Percentiles rank a stretch among this genome's conserved stretches.
Evolutionary conservation across 805 yeast genomes (phyloP).

Genomic region (Candida patagonica): DNA sequence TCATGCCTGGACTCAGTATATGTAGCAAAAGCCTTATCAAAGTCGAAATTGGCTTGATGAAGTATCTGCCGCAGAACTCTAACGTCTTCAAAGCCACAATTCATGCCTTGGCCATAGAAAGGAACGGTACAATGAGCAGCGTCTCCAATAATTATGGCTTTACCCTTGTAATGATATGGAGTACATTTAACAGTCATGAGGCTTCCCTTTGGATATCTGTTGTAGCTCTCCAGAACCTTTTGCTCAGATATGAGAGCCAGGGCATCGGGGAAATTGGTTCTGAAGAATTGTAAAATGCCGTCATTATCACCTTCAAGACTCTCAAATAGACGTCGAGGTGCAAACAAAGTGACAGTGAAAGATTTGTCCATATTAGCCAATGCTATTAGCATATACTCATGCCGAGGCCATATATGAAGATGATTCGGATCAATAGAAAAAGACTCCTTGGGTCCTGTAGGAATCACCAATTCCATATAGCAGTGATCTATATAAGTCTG

Average conservation of each 20-base stretch:
- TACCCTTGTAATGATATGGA: slow-evolving; percentile 59
- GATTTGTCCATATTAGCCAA: slow-evolving; percentile 78
- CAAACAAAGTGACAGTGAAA: slow-evolving; percentile 83
- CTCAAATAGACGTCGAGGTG: slow-evolving; percentile 63
- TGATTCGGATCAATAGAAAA: slow-evolving; percentile 62
- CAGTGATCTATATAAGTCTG: slow-evolving; percentile 80
- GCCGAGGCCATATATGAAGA: slow-evolving; percentile 89
- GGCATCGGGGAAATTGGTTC: slow-evolving; percentile 64
- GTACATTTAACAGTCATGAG: slow-evolving; percentile 60
- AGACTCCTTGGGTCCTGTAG: slow-evolving; percentile 36
- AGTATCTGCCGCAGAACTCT: slow-evolving; percentile 47
- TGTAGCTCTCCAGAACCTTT: slow-evolving; percentile 40
- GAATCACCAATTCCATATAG: slow-evolving; percentile 72
- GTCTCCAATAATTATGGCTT: slow-evolving; percentile 71
- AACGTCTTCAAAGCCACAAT: slow-evolving; percentile 91
- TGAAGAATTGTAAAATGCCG: slow-evolving; percentile 46
- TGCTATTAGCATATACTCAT: slow-evolving; percentile 80
- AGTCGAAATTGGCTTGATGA: slow-evolving; percentile 31
- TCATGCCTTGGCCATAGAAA: slow-evolving; percentile 97
- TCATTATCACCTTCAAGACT: slow-evolving; percentile 32
- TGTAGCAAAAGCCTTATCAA: slow-evolving; percentile 40
- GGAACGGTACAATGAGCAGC: slow-evolving; percentile 98
- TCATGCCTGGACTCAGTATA: slow-evolving; percentile 49
- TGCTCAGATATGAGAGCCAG: slow-evolving; percentile 54
- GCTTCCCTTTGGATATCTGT: slow-evolving; percentile 64